These are phyloP conservation scores for Neofusicoccum sp. DNA, from an alignment of 2,329 filamentous ascomycete genomes.

Conservation along the genomic window DNA sequence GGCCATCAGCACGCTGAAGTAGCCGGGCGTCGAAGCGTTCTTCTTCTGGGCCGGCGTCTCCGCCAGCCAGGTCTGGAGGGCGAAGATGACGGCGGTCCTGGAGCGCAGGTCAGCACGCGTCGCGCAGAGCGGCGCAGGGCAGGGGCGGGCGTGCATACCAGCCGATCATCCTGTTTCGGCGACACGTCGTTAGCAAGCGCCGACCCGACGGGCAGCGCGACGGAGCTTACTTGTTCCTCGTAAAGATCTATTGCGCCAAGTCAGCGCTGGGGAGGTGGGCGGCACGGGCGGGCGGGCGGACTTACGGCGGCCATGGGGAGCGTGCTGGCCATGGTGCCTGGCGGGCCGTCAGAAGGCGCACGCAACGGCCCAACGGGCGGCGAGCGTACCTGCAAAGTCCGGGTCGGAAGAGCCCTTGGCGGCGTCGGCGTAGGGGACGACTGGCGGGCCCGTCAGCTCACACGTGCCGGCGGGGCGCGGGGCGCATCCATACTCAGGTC, in stretches of 20 bases:
- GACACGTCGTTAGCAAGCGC: constrained; percentile 7
- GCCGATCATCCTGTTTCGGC: constrained; percentile 57
- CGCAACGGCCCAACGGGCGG: background rate
- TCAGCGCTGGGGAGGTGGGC: constrained; percentile 23
- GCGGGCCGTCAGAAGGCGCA: background rate
- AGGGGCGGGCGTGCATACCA: constrained; percentile 46
- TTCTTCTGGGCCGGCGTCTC: constrained; percentile 68
- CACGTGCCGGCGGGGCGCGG: constrained; percentile 15
- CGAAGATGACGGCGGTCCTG: constrained; percentile 71
- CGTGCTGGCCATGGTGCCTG: constrained; percentile 68
- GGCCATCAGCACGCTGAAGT: constrained; percentile 77
- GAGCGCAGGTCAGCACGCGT: constrained; percentile 18
- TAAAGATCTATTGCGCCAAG: constrained; percentile 66
- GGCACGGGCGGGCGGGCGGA: constrained; percentile 22
- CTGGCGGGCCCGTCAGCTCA: constrained; percentile 45
- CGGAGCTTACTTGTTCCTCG: constrained; percentile 70
- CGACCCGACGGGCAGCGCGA: background rate
- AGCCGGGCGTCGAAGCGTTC: constrained; percentile 65
- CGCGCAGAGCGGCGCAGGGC: background rate
- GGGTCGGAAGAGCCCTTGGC: constrained; percentile 58
- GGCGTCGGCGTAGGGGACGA: constrained; percentile 85
- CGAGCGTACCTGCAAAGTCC: constrained; percentile 67
- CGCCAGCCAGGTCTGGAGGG: constrained; percentile 73
- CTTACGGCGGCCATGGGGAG: constrained; percentile 86
- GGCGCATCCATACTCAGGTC: constrained; percentile 67